phyloP scores from a whole-genome alignment of 495 filamentous ascomycete species.

The Lepidopterella palustris region DNA sequence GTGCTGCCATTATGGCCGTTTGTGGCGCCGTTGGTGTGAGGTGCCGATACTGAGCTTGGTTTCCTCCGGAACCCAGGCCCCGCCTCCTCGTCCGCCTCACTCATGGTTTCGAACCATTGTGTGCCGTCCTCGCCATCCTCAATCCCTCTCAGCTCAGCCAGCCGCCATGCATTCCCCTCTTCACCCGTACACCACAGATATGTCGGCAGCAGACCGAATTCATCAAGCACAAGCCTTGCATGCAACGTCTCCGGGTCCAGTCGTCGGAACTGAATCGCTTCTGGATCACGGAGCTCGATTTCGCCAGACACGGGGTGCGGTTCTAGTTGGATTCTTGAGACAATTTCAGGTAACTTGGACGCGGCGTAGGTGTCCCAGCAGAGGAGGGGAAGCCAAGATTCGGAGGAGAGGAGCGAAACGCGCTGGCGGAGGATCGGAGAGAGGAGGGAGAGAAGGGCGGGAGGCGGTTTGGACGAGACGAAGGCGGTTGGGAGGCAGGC shows the following conservation, averaged over 20 bases:
- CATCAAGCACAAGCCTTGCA: slow-evolving; percentile 48
- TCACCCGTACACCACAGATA: slow-evolving; percentile 68
- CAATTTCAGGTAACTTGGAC: slow-evolving; percentile 56
- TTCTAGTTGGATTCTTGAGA: slow-evolving; percentile 64
- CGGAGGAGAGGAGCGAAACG: slow-evolving; percentile 66
- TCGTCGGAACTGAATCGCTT: slow-evolving; percentile 59
- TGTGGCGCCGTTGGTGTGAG: slow-evolving; percentile 17
- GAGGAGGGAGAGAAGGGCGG: slow-evolving; percentile 71
- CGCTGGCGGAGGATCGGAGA: slow-evolving; percentile 89
- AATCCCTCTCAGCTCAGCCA: slow-evolving; percentile 67
- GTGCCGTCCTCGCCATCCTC: slow-evolving; percentile 41
- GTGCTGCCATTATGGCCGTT: slow-evolving; percentile 6
- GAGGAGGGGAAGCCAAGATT: slow-evolving; percentile 87
- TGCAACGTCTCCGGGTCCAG: slow-evolving; percentile 85
- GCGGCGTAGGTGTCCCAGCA: slow-evolving; percentile 70
- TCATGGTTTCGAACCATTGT: slow-evolving; percentile 47
- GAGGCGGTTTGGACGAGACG: slow-evolving; percentile 67
- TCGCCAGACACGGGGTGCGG: slow-evolving; percentile 91
- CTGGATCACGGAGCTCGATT: slow-evolving; percentile 66
- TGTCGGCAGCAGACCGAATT: slow-evolving; percentile 42
- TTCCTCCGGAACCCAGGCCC: slow-evolving; percentile 25
- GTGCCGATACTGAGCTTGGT: not conserved
- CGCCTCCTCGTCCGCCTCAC: slow-evolving; percentile 46
- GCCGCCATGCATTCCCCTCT: slow-evolving; percentile 68
- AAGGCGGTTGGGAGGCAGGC: slow-evolving; percentile 82